Evolutionary conservation across 495 filamentous ascomycete genomes (phyloP).

Genomic region (Hyaloscypha variabilis): DNA sequence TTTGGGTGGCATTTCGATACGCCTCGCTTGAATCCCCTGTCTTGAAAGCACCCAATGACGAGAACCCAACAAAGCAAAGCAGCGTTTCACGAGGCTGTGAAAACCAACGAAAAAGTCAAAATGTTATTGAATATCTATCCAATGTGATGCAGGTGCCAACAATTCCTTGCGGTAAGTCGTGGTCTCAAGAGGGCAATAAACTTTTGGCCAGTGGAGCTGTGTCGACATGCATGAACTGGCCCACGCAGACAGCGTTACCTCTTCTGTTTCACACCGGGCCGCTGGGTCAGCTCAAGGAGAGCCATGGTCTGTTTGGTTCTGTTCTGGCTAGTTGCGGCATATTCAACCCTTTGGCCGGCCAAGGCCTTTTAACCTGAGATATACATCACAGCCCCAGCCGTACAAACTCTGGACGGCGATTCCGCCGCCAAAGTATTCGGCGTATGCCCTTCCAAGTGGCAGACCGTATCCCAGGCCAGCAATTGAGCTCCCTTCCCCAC

Average conservation of each 20-base stretch:
- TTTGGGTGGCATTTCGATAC: not conserved
- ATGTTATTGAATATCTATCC: not conserved
- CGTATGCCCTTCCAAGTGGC: constrained; percentile 90
- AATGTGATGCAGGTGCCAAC: not conserved
- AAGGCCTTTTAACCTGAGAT: constrained; percentile 81
- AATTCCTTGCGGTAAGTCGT: too few species aligned
- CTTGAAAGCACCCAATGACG: not conserved
- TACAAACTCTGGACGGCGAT: constrained; percentile 91
- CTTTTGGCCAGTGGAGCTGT: too few species aligned
- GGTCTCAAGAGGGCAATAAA: too few species aligned
- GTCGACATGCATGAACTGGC: too few species aligned
- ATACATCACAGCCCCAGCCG: constrained; percentile 90
- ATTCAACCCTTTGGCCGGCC: constrained; percentile 47
- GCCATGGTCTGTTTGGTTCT: not conserved
- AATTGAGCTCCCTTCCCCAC: constrained; percentile 73
- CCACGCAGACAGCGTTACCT: too few species aligned
- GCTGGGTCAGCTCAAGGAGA: too few species aligned
- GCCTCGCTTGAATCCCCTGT: constrained; percentile 7
- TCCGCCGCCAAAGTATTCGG: constrained; percentile 98
- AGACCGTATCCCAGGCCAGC: constrained; percentile 93
- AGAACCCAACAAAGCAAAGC: not conserved
- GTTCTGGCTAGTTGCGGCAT: not conserved
- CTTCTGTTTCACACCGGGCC: too few species aligned
- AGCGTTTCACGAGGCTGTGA: not conserved
- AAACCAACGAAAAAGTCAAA: not conserved